phyloP scores from a whole-genome alignment of 2,329 filamentous ascomycete species.

The Thielaviopsis populi region DNA sequence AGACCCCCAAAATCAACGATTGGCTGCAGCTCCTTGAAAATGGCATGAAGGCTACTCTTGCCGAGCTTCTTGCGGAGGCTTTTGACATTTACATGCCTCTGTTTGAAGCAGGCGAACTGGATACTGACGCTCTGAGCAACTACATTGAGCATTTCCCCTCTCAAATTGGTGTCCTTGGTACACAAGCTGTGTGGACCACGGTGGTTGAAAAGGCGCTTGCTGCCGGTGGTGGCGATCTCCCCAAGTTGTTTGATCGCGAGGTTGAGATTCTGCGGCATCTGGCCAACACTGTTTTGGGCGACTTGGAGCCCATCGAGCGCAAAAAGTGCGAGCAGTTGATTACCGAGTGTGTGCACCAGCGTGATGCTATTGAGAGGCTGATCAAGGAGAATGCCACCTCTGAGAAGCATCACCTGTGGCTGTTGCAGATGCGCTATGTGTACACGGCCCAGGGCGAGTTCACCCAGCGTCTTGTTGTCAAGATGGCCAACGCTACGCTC shows the following conservation, averaged over 20 bases:
- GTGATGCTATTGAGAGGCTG: slow-evolving; percentile 81
- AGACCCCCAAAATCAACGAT: slow-evolving; percentile 94
- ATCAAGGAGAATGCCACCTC: slow-evolving; percentile 58
- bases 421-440: slow-evolving; percentile 92
- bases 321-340: slow-evolving; percentile 99
- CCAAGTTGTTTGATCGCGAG: slow-evolving; percentile 65
- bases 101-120: slow-evolving; percentile 56
- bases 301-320: slow-evolving; percentile 70
- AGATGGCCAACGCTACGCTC: slow-evolving; percentile 92
- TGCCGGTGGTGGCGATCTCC: slow-evolving; percentile 50
- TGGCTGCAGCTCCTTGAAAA: slow-evolving; percentile 89
- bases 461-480: slow-evolving; percentile 68
- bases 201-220: slow-evolving; percentile 65
- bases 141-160: slow-evolving; percentile 79
- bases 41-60: slow-evolving; percentile 88
- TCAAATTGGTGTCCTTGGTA: slow-evolving; percentile 88
- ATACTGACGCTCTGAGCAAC: slow-evolving; percentile 53
- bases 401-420: slow-evolving; percentile 76
- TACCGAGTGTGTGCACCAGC: slow-evolving; percentile 96
- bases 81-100: slow-evolving; percentile 68
- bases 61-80: slow-evolving; percentile 77
- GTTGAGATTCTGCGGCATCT: slow-evolving; percentile 74
- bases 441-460: slow-evolving; percentile 67
- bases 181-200: slow-evolving; percentile 86
- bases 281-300: slow-evolving; percentile 75